These are phyloP conservation scores for Colletotrichum spinosum DNA, from an alignment of 2,329 filamentous ascomycete species.

Conservation along the genomic window DNA sequence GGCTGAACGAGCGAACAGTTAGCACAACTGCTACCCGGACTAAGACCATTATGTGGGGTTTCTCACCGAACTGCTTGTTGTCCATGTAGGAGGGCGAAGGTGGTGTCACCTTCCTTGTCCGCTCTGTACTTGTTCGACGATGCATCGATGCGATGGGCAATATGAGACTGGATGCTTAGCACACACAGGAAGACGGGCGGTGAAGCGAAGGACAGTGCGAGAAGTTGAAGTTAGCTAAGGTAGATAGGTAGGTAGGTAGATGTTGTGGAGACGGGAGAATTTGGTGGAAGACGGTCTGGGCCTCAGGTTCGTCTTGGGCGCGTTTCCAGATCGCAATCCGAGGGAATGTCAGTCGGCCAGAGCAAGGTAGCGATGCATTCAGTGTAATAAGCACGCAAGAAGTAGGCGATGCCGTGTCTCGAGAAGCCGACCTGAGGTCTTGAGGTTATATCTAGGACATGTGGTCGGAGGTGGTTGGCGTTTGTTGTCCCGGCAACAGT, in stretches of 20 bases:
- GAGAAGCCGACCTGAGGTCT: conserved; percentile 9
- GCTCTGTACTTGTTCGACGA: conserved; percentile 47
- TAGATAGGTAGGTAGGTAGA: background rate
- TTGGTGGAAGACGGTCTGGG: background rate
- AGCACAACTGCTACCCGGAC: conserved; percentile 14
- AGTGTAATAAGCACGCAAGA: background rate
- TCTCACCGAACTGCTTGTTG: conserved; percentile 74
- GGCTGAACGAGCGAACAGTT: conserved; percentile 20
- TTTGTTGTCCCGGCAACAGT: conserved; percentile 35
- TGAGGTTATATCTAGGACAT: conserved; percentile 34
- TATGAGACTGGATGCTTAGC: background rate
- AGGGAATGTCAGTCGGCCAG: too few relatives aligned
- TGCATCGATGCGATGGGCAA: conserved; percentile 19
- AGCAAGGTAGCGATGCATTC: conserved; percentile 20
- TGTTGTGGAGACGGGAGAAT: background rate
- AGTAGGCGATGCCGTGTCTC: background rate
- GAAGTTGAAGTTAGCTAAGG: too few relatives aligned
- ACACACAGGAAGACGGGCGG: background rate
- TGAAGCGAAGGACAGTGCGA: background rate
- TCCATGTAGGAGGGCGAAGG: conserved; percentile 74
- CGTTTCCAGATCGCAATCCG: too few relatives aligned
- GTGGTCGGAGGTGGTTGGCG: conserved; percentile 27
- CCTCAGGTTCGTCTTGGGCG: too few relatives aligned
- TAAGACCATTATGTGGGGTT: conserved; percentile 19
- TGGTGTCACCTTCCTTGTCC: conserved; percentile 67